phyloP scores from a whole-genome alignment of 2,329 filamentous ascomycete species.

The Camillea tinctor region DNA sequence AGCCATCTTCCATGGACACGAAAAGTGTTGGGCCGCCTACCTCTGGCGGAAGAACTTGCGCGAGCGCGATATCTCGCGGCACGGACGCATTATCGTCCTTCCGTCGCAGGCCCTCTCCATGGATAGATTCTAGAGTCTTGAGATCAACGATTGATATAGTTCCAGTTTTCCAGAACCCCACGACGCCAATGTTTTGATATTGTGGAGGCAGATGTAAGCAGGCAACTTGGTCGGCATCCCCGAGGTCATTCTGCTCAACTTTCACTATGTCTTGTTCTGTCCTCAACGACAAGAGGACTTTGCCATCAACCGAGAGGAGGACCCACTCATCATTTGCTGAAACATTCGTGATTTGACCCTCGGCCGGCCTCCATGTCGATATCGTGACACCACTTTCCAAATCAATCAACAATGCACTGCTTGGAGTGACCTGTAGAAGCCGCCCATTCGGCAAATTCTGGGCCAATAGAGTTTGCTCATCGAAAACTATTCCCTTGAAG shows the following conservation, averaged over 20 bases:
- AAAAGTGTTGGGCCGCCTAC: conserved; percentile 70
- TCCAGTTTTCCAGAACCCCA: conserved; percentile 87
- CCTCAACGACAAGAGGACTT: conserved; percentile 67
- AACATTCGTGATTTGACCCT: conserved; percentile 69
- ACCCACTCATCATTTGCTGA: conserved; percentile 70
- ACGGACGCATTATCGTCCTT: conserved; percentile 70
- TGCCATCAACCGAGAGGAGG: conserved; percentile 74
- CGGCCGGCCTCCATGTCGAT: conserved; percentile 56
- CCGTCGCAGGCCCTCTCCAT: conserved; percentile 60
- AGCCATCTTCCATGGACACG: conserved; percentile 88
- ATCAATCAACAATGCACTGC: conserved; percentile 61
- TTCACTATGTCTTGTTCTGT: conserved; percentile 57
- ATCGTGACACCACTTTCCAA: conserved; percentile 52
- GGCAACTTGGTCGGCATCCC: conserved; percentile 73
- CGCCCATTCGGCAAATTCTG: conserved; percentile 62
- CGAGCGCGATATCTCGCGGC: conserved; percentile 77
- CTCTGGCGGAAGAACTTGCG: conserved; percentile 67
- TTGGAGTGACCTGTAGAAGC: conserved; percentile 74
- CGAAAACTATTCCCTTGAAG: conserved; percentile 69
- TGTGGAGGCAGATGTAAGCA: conserved; percentile 74
- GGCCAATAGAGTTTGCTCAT: conserved; percentile 69
- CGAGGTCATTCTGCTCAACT: conserved; percentile 59
- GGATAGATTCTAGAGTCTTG: conserved; percentile 61
- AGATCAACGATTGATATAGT: conserved; percentile 73
- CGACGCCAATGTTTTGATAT: conserved; percentile 65